Evolutionary conservation across 108 stramenopile species (phyloP), one percentile per base, ranked within the genome.

Genomic region (Fragilaria crotonensis): DNA sequence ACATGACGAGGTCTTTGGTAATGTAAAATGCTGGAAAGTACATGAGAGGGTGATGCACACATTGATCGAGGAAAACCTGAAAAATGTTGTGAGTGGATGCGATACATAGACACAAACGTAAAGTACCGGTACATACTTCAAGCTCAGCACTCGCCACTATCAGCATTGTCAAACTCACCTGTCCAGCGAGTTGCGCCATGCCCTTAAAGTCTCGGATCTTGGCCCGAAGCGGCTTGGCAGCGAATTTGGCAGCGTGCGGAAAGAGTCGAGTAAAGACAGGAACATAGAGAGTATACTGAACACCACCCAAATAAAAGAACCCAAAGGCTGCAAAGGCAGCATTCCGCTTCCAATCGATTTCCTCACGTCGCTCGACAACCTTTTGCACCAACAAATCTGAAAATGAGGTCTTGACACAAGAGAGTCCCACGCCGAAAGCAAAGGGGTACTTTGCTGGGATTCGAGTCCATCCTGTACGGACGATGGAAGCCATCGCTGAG

Each of bases 1-100:
- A 55, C 81, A 86, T 86, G 28, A 95, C 89, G 20, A 93, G 23
- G 58, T 93, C 91, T 68, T 78, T 83, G 3, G 89, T 85, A 20
- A 45, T 66, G 31, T 95, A 95, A 76, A 95, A 95, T 4, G 79
- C 89, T 19, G 94, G 94, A 64, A 95, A 95, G 66, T 95, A 95
- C 67, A 90, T 73, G 7, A 93, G 49, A 7, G 94, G 94, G 72
- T 95, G 94, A 70, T 90, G 84, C 0, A 90, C 77, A 61, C 68
- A 78, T 57, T 80, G 79, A 68, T 83, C 85, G n/a, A 87, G 33
- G 48, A 78, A 79, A 2, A 81, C 73, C 53, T 60, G 14, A 41
- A 41, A 41, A 41, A 14, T 11, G 7, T 7, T 41, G 36, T 41
- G 36, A 41, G 36, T 41, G 14, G 7, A 41, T 11, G 36, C 14